Base-by-base conservation (phyloP, 805 yeast species). In the Komagataella pseudopastoris region DNA sequence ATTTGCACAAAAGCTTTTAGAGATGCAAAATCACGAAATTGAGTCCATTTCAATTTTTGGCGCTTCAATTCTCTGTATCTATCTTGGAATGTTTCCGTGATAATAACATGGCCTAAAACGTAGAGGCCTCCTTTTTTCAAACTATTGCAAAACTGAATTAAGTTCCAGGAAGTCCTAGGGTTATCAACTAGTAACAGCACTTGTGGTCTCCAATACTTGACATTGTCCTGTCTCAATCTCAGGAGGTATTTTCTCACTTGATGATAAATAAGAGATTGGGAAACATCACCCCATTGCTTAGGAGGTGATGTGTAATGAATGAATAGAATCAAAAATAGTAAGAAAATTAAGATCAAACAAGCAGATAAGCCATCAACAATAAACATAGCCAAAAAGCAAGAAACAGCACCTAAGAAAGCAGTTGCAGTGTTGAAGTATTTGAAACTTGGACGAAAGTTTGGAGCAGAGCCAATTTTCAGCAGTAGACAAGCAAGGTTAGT, bases 151-250 rank as follows among this genome's bases (percentile, higher is more conserved):
- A 93, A 93, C 12, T 85, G 82, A 53, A 93, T 90, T 56, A 93
- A 70, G 58, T 85, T 87, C 96, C 97, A 91, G 30, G 90, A 77
- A 0, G 95, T 82, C 55, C 96, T 71, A 0, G 99, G 98, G 58
- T 88, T 86, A 60, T 93, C 98, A 45, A 90, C 91, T 39, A 93
- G 69, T 30, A 93, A 67, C 53, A 93, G 70, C 45, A 93, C 83
- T 64, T 93, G 99, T 0, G 99, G 99, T 58, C 99, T 75, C 99
- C 99, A 93, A 63, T 90, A 93, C 67, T 93, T 93, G 50, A 93
- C 96, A 63, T 91, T 95, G 60, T 93, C 96, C 59, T 88, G 88
- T 53, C 88, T 78, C 46, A 91, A 71, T 51, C 95, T 72, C 54
- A 93, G 68, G 47, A 88, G 69, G 61, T 93, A 93, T 63, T 93